Evolutionary conservation across 1,284 basidiomycete species (phyloP), one percentile per base, ranked within the genome.

Genomic region (Cryptococcus hybrid): DNA sequence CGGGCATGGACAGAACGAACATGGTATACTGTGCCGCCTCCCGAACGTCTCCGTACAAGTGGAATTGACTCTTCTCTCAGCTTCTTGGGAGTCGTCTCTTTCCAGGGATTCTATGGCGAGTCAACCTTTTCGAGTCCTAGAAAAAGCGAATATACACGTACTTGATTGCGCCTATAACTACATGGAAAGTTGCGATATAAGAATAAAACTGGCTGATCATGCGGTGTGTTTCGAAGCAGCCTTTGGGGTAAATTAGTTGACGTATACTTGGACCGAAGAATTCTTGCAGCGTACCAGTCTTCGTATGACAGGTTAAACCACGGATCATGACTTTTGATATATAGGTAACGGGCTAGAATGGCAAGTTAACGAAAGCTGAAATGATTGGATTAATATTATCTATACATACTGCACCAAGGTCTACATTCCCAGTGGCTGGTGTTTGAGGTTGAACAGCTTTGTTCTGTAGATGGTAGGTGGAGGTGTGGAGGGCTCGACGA

Each of bases 21-120:
- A 79, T 98, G 94, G 74, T 92, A 99, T 3, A 99, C 96, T 0
- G 96, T 90, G 6, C 96, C 96, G n/a, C 96, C 96, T 9, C 96
- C 96, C 64, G 91, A 94, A 57, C 90, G 82, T 59, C 96, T 82
- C 47, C 95, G 83, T 40, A 99, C 84, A 67, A 93, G 88, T 0
- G 90, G 89, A 8, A 95, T 82, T 2, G 79, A 80, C n/a, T 80
- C 75, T 7, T 76, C 66, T 8, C 75, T 68, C 36, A 89, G 81
- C 7, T 83, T 79, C 2, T 73, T 67, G 48, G 89, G 80, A 68
- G 96, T 94, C 59, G 94, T 87, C 77, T 99, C 96, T 73, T 91
- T 94, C 95, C 95, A 99, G 18, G 93, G 92, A 68, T 98, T 98
- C 82, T 99, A 63, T 7, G 5, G n/a, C 13, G 6, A 34, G 7